phyloP scores from a whole-genome alignment of 768 basidiomycete species.

The Trametes coccinea region DNA sequence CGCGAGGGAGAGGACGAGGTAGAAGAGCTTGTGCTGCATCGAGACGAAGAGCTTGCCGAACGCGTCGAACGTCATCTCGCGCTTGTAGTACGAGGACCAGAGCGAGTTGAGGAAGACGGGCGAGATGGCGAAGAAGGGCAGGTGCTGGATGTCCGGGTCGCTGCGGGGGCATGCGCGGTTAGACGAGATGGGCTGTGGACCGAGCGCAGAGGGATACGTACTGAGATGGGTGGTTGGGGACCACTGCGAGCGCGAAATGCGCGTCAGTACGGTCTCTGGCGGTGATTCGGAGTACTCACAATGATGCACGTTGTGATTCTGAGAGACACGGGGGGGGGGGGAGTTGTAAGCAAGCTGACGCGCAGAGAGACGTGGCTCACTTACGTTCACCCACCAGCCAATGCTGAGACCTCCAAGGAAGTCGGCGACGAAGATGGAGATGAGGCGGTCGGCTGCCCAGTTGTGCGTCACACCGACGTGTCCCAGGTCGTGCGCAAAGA shows the following conservation, averaged over 20 bases:
- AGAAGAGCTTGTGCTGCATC: slow-evolving; percentile 91
- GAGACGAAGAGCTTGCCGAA: slow-evolving; percentile 65
- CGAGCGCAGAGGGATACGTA: slow-evolving; percentile 39
- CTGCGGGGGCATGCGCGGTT: slow-evolving; percentile 35
- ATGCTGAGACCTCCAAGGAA: slow-evolving; percentile 91
- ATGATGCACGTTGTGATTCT: slow-evolving; percentile 97
- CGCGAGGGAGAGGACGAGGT: slow-evolving; percentile 84
- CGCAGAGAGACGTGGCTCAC: slow-evolving; percentile 37
- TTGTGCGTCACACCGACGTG: slow-evolving; percentile 92
- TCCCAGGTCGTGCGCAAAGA: slow-evolving; percentile 91
- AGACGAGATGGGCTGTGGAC: not conserved
- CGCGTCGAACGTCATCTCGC: slow-evolving; percentile 76
- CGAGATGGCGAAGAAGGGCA: slow-evolving; percentile 95
- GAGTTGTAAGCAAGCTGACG: slow-evolving; percentile 3
- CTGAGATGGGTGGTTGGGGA: slow-evolving; percentile 98
- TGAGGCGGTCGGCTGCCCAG: slow-evolving; percentile 76
- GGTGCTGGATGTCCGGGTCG: slow-evolving; percentile 82
- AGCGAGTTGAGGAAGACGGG: slow-evolving; percentile 82
- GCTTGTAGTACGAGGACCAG: slow-evolving; percentile 95
- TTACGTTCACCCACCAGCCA: slow-evolving; percentile 97
- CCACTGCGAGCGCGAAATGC: slow-evolving; percentile 51
- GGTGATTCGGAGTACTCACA: slow-evolving; percentile 52
- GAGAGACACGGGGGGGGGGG: slow-evolving; percentile 5
- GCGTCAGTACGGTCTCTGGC: slow-evolving; percentile 6
- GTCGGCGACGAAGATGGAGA: slow-evolving; percentile 80